phyloP scores from a whole-genome alignment of 257 asterid species.

The Salvia rosmarinus region DNA sequence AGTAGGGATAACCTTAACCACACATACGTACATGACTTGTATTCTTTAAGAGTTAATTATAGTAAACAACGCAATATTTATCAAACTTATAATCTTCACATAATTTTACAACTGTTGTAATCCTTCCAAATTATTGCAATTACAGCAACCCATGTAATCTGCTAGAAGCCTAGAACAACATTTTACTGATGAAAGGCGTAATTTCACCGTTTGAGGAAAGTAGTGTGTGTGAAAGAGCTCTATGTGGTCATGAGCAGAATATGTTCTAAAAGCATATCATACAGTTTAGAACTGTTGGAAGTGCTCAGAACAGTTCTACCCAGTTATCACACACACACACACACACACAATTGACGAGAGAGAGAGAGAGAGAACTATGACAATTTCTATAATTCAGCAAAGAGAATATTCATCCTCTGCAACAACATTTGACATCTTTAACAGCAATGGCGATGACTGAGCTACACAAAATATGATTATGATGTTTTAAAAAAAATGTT shows the following conservation, averaged over 20 bases:
- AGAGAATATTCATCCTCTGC: constrained; percentile 24
- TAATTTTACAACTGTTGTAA: no score
- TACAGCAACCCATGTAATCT: no score
- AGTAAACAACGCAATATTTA: no score
- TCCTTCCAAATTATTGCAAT: no score
- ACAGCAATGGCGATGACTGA: constrained; percentile 21
- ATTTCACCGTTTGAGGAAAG: no score
- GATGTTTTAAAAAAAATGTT: constrained; percentile 1
- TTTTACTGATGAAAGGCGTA: no score
- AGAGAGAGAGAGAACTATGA: constrained; percentile 3
- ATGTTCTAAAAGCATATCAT: background rate
- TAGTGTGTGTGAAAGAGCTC: no score
- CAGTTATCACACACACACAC: no score
- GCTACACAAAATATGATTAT: constrained; percentile 31
- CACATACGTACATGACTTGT: background rate
- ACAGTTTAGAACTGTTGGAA: background rate
- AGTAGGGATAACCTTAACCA: constrained; percentile 4
- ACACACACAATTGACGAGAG: background rate
- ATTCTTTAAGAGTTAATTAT: no score
- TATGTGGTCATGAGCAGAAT: no score
- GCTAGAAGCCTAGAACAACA: no score
- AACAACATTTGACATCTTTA: constrained; percentile 24
- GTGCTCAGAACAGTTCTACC: constrained; percentile 1
- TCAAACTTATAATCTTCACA: no score
- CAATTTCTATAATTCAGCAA: constrained; percentile 29